Evolutionary conservation across 352 stramenopile genomes (phyloP), one percentile per base, ranked within the genome.

Genomic region (Stephanocyclus meneghinianus): DNA sequence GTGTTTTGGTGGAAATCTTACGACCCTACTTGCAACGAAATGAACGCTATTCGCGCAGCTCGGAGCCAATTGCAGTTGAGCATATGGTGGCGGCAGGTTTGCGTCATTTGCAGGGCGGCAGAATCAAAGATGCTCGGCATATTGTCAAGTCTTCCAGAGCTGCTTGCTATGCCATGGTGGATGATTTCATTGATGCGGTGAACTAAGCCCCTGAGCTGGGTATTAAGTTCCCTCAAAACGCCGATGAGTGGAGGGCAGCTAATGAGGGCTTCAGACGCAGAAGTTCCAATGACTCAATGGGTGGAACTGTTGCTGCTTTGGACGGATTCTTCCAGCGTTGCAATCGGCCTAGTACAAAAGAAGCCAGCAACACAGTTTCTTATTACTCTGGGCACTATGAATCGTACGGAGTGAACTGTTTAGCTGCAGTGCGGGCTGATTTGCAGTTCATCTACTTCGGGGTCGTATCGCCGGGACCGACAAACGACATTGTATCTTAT

Each of bases 321-420:
- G 77, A 84, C 50, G 77, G 77, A 59, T 81, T 71, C 18, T 74
- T 81, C 18, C 60, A 78, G 13, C 8, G 47, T 9, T 60, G 59
- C 48, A 69, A 65, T n/a, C 78, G 15, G 29, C 77, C 77, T 59
- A 42, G 42, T 21, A 51, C 45, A 21, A 68, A 59, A 40, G 62
- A 81, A 37, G 61, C 64, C 13, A 57, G 11, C 13, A 82, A 79
- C 79, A 48, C 73, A 13, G 1, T 74, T 15, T 67, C 77, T 26
- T 84, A 74, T 45, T 83, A 74, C 37, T 86, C 78, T 29, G 73
- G 78, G 5, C 78, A 86, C 70, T 84, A 84, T 50, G 53, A 81
- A 42, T 55, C 13, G 0, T 74, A 77, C 66, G 77, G 77, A 42
- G 30, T 84, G 2, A 84, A 84, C 48, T 62, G 71, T 32, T 65